Evolutionary conservation across 805 yeast species (phyloP).

Genomic region (Sungouiozyma intestinalis): DNA sequence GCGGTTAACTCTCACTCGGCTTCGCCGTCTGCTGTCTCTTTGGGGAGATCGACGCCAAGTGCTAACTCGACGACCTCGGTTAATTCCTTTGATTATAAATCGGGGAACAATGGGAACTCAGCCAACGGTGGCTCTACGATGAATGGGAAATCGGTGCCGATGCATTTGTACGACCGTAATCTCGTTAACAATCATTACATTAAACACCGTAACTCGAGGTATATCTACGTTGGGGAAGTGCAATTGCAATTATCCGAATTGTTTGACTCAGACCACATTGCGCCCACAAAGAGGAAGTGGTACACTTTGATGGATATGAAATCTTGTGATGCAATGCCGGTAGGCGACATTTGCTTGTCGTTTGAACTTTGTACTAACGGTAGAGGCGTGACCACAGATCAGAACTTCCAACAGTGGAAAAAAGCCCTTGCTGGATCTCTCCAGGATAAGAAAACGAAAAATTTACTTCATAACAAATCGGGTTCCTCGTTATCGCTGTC

Average conservation of each 20-base stretch:
- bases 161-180: neutral
- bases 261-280: constrained; percentile 8
- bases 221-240: constrained; percentile 25
- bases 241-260: constrained; percentile 21
- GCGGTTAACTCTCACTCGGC: neutral
- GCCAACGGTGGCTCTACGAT: neutral
- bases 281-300: constrained; percentile 12
- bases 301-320: constrained; percentile 20
- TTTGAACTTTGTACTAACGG: constrained; percentile 12
- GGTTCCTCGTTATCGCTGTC: neutral
- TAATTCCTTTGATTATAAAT: neutral
- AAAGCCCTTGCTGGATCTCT: constrained; percentile 5
- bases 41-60: neutral
- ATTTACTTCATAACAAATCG: neutral
- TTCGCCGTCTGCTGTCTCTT: neutral
- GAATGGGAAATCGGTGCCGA: neutral
- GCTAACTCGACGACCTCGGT: neutral
- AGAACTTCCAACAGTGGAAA: constrained; percentile 9
- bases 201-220: constrained; percentile 4
- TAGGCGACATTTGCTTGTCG: constrained; percentile 21
- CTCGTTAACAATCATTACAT: neutral
- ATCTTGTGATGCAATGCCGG: constrained; percentile 8
- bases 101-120: neutral
- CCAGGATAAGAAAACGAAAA: constrained; percentile 1
- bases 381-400: constrained; percentile 2